Evolutionary conservation across 2,329 filamentous ascomycete genomes (phyloP).

Genomic region (Aspergillus uvarum): DNA sequence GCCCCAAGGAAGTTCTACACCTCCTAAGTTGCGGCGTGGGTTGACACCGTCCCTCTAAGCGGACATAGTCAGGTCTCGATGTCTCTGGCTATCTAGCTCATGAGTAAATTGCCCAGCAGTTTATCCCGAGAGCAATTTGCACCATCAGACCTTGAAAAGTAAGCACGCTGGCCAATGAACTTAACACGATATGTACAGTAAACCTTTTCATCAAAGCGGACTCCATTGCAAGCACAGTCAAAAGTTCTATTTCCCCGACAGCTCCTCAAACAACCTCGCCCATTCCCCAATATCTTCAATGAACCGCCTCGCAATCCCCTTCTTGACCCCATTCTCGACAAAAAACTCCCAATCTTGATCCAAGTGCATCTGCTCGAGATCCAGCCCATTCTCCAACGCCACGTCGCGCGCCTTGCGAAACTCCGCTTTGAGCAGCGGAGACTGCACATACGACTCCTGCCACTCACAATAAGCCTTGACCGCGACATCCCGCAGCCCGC

Average conservation of each 20-base stretch:
- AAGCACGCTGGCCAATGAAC: too few relatives aligned
- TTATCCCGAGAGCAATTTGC: too few relatives aligned
- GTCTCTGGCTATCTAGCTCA: too few relatives aligned
- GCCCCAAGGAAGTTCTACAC: too few relatives aligned
- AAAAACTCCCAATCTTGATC: constrained; percentile 18
- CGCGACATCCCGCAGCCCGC: constrained; percentile 17
- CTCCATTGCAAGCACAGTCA: too few relatives aligned
- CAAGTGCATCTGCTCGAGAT: constrained; percentile 18
- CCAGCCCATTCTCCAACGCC: constrained; percentile 17
- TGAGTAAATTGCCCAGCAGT: too few relatives aligned
- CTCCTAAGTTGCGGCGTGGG: too few relatives aligned
- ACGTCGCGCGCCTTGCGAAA: constrained; percentile 17
- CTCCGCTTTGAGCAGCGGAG: constrained; percentile 16
- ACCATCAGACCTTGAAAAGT: too few relatives aligned
- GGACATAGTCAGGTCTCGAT: too few relatives aligned
- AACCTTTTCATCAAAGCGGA: too few relatives aligned
- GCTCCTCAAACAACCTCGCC: constrained; percentile 4
- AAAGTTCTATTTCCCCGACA: not conserved
- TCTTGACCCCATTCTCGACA: constrained; percentile 14
- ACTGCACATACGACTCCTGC: constrained; percentile 14
- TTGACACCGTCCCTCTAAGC: too few relatives aligned
- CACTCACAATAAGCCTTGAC: constrained; percentile 21
- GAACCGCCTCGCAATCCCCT: constrained; percentile 17
- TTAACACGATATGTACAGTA: too few relatives aligned
- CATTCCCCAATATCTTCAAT: constrained; percentile 17